Conservation (phyloP, 306 rosid species). For the Psophocarpus tetragonolobus region DNA sequence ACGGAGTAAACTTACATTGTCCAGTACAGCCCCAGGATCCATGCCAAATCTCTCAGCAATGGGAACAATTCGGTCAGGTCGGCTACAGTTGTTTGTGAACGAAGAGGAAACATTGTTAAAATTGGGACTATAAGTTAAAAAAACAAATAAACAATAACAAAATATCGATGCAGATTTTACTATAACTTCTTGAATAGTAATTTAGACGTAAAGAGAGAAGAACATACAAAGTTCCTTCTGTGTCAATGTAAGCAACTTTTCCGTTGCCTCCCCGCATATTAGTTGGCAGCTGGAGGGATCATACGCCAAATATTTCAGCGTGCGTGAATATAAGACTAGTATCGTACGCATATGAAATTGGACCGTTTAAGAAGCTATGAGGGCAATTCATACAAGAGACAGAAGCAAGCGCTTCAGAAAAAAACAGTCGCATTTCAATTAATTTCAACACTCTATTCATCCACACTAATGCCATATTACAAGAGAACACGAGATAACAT, state of each 20-base stretch:
- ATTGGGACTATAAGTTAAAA: background rate
- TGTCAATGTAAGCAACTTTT: constrained; percentile 97
- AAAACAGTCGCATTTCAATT: background rate
- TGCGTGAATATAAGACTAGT: constrained; percentile 2
- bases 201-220: constrained; percentile 20
- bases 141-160: constrained; percentile 16
- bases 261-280: constrained; percentile 93
- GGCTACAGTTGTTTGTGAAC: constrained; percentile 53
- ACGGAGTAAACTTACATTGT: constrained; percentile 63
- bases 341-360: background rate
- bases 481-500: constrained; percentile 3
- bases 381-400: background rate
- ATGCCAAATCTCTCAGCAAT: constrained; percentile 97
- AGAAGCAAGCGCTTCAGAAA: background rate
- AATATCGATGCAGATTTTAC: background rate
- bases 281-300: constrained; percentile 73
- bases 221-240: constrained; percentile 97
- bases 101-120: constrained; percentile 38
- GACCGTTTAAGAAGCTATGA: constrained; percentile 18
- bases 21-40: constrained; percentile 96
- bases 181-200: background rate
- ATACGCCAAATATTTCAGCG: constrained; percentile 6
- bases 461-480: background rate
- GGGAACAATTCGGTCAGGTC: constrained; percentile 87
- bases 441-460: constrained; percentile 9